Evolutionary conservation across 805 yeast genomes (phyloP), one percentile per base, ranked within the genome.

Genomic region (Priceomyces carsonii): DNA sequence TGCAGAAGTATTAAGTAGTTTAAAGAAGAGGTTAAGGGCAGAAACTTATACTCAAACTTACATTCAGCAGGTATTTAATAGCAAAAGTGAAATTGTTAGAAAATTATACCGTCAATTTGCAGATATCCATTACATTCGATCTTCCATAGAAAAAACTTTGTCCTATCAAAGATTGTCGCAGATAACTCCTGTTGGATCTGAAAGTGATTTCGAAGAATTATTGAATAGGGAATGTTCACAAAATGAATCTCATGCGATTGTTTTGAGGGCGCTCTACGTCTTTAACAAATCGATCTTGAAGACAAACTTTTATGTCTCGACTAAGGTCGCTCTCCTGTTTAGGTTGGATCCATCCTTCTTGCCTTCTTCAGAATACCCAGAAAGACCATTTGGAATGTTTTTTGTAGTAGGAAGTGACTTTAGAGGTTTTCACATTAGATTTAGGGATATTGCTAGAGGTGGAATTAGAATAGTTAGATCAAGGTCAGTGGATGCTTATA

Each of bases 401-500:
- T 81, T 91, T 48, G 85, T 90, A 40, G 96, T 93, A 44, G 99
- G 99, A 44, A 85, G 89, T 45, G 96, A 93, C 57, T 91, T 91
- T 67, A 79, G 96, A 61, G 99, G 97, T 17, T 93, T 91, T 84
- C 99, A 91, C 59, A 83, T 93, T 43, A 78, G 99, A 63, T 91
- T 91, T 69, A 80, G 96, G 61, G 98, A 91, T 63, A 89, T 91
- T 56, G 95, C 99, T 14, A 80, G 99, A 61, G 99, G 99, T 61
- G 99, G 99, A 61, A 93, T 91, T 51, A 80, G 99, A 64, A 85
- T 91, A 55, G 98, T 91, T 50, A 82, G 82, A 57, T 85, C 95
- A 5, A 79, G 93, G 57, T 83, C 87, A 29, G 66, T 69, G 39
- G 98, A 93, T 64, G 89, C 88, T 33, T 93, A 88, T 62, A 77